Evolutionary conservation across 805 yeast genomes (phyloP), one percentile per base, ranked within the genome.

Genomic region (Sugiyamaella valdiviana): DNA sequence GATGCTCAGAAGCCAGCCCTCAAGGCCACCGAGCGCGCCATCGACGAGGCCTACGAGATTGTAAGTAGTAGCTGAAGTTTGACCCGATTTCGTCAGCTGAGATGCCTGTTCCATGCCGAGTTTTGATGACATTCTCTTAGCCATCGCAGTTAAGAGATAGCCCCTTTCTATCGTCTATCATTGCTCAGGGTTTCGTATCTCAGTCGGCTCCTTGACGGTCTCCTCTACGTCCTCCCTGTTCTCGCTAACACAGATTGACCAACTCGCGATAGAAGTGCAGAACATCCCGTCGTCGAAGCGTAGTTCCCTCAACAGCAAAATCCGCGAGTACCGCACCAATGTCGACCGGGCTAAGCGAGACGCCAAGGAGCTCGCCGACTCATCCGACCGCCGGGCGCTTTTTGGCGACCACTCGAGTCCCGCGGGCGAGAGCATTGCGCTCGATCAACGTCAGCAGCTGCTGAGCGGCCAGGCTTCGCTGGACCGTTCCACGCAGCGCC

Each of bases 191-290:
- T n/a, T n/a, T 6, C 32, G 3, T 26, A 4, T 26, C 32, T 24
- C 29, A 6, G 9, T 24, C 29, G 10, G 29, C 9, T 10, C 10
- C 10, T 24, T 6, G 6, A 24, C 29, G 10, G n/a, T 10, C 6
- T 24, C 9, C 29, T 24, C 10, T 6, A 6, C 35, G 5, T 23
- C 15, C 23, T 6, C 20, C 14, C 14, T 12, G 14, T 20, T n/a
- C 4, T 26, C 5, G 6, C 44, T 38, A 29, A 38, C 39, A 26
- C 36, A 68, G 72, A 66, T 88, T 39, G 96, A 90, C 56, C 95
- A 91, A 57, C 82, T 93, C 82, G 80, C 80, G 22, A 73, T 91
- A 38, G 98, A 91, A 63, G 83, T 90, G 1, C 89, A 83, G 62
- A 83, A 82, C 59, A 74, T 88, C 29, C 87, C 96, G n/a, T 82